Evolutionary conservation across 257 asterid species (phyloP).

Genomic region (Solanum commersonii): DNA sequence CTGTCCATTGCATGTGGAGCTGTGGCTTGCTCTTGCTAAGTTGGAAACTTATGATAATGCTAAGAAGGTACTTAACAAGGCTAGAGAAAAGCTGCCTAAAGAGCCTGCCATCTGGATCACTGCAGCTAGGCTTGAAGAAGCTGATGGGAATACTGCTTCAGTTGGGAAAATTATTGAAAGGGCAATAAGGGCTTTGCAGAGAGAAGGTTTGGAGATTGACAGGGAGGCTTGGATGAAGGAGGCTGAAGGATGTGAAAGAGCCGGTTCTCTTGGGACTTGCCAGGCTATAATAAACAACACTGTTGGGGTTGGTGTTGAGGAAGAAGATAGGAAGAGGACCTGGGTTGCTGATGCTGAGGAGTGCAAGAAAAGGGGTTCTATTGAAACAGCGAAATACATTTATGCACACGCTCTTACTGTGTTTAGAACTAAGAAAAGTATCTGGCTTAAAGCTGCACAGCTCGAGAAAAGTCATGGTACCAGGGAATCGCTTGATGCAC

Average conservation of each 20-base stretch:
- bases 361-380: conserved; percentile 83
- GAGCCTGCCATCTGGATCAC: conserved; percentile 94
- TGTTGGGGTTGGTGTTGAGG: conserved; percentile 82
- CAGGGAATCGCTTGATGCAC: conserved; percentile 69
- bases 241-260: conserved; percentile 92
- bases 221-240: conserved; percentile 94
- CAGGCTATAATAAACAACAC: conserved; percentile 78
- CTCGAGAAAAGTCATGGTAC: conserved; percentile 95
- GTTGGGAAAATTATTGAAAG: conserved; percentile 77
- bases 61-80: conserved; percentile 74
- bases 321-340: conserved; percentile 88
- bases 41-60: conserved; percentile 74
- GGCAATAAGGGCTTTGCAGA: conserved; percentile 75
- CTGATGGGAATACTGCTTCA: conserved; percentile 56
- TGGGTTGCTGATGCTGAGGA: conserved; percentile 99
- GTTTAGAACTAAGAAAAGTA: conserved; percentile 81
- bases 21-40: conserved; percentile 91
- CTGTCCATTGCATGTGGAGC: conserved; percentile 38
- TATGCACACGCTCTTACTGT: conserved; percentile 76
- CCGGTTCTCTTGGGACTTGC: conserved; percentile 79
- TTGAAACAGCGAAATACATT: conserved; percentile 87
- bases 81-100: conserved; percentile 70
- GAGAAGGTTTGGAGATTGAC: conserved; percentile 79
- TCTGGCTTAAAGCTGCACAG: conserved; percentile 98
- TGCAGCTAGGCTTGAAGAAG: conserved; percentile 90